Base-by-base conservation (phyloP, 345 rosid species). In the Rhizophora apiculata region DNA sequence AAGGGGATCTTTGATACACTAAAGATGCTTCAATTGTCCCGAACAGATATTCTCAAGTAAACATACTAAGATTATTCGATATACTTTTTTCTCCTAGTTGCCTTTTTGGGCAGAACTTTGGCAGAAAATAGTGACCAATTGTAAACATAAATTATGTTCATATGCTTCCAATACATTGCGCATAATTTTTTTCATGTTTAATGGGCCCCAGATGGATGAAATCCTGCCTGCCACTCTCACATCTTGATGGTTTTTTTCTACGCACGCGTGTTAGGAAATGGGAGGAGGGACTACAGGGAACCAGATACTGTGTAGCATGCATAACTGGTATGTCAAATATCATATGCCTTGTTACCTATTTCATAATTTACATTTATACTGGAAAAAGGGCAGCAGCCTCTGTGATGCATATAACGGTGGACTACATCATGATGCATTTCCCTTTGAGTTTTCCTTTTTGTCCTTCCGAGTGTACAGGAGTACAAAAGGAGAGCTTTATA, bases 181-280 rank as follows among this genome's bases (percentile, higher is more conserved):
- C 18, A 13, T 13, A 37, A 57, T 29, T n/a, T 69, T 26, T 61
- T 63, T 62, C 48, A 2, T 54, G 46, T 22, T 22, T 57, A 21
- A 19, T 18, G 57, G 68, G 29, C 55, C 67, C 62, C 79, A 91
- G 99, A 75, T 95, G 90, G 88, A 83, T 81, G 77, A 82, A 82
- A 61, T 82, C 84, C 22, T 73, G 49, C 29, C 71, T 76, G 74
- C 75, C 96, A 51, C 73, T 76, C 27, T 69, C 80, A 16, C 82
- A 73, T 65, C 96, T 91, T 18, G 75, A 88, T 76, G 99, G 99
- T 13, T 84, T 83, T 70, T 91, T 84, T 71, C 76, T 95, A 79
- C 93, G 97, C 36, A 75, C 91, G 84, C 84, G 96, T 65, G 82
- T 95, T 5, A 90, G 93, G 60, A 89, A 88, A 76, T 82, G 96